A percentile compares a stretch with the other conserved stretches of the same genome.
phyloP scores from a whole-genome alignment of 306 rosid genomes.

The Acmispon strigosus region DNA sequence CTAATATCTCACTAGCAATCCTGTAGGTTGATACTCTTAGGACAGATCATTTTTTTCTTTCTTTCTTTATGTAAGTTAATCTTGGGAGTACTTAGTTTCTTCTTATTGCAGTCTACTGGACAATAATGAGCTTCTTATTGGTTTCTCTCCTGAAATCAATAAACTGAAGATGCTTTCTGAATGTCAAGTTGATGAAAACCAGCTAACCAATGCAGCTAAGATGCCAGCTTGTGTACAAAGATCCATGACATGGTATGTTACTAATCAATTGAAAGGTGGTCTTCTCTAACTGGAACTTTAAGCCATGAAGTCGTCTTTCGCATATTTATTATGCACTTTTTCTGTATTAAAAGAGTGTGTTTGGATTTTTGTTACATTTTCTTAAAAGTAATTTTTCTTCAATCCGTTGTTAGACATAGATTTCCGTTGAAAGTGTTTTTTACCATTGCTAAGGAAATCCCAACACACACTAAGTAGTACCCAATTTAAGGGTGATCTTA shows the following conservation, averaged over 20 bases:
- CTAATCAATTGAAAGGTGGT: constrained; percentile 16
- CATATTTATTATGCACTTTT: not conserved
- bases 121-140: constrained; percentile 56
- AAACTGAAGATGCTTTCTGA: constrained; percentile 53
- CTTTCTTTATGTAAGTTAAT: not conserved
- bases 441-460: too few species aligned
- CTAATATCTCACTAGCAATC: constrained; percentile 48
- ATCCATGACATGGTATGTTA: constrained; percentile 45
- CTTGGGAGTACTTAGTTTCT: constrained; percentile 12
- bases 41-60: not conserved
- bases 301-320: not conserved
- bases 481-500: not conserved
- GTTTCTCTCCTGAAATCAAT: constrained; percentile 62
- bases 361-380: too few species aligned
- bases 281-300: not conserved
- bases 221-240: constrained; percentile 34
- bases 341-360: too few species aligned
- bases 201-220: constrained; percentile 34
- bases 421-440: too few species aligned
- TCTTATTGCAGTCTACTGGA: constrained; percentile 64
- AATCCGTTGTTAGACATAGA: too few species aligned
- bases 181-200: constrained; percentile 61
- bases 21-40: constrained; percentile 50
- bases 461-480: not conserved
- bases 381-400: too few species aligned